These are phyloP conservation scores for Peronosclerospora sorghi DNA, from an alignment of 352 stramenopile genomes.

Conservation along the genomic window DNA sequence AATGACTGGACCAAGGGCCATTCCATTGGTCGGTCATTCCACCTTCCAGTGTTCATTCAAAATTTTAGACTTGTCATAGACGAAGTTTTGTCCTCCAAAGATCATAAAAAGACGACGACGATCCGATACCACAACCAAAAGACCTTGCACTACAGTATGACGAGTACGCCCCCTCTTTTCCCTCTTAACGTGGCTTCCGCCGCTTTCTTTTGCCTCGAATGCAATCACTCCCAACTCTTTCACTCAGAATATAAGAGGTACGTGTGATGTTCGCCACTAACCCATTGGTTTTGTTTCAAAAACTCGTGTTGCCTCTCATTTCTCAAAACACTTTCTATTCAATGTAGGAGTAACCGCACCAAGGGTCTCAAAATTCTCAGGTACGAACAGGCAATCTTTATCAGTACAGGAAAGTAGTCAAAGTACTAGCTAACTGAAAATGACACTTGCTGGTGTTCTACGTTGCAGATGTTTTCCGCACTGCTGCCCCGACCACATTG, in stretches of 20 bases:
- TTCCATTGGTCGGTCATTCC: no score
- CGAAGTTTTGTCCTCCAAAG: neutral
- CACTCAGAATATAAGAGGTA: slow-evolving; percentile 57
- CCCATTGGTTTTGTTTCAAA: neutral
- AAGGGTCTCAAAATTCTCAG: slow-evolving; percentile 59
- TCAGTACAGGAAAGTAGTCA: neutral
- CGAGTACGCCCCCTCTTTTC: neutral
- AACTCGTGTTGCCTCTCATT: neutral
- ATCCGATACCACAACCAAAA: neutral
- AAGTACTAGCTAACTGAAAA: neutral
- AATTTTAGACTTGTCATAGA: neutral
- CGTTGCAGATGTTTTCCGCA: slow-evolving; percentile 43
- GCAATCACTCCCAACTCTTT: slow-evolving; percentile 55
- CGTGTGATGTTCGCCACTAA: neutral
- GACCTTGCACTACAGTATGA: neutral
- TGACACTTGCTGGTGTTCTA: neutral
- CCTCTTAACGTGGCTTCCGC: slow-evolving; percentile 14
- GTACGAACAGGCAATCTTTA: neutral
- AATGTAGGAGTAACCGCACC: slow-evolving; percentile 13
- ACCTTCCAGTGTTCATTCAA: neutral
- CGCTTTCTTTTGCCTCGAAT: slow-evolving; percentile 48
- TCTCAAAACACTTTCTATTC: neutral
- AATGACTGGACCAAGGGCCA: no score
- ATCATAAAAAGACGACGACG: neutral
- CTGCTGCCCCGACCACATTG: slow-evolving; percentile 60